phyloP scores from a whole-genome alignment of 129 eudicot species.

The Chrysanthemum makinoi region DNA sequence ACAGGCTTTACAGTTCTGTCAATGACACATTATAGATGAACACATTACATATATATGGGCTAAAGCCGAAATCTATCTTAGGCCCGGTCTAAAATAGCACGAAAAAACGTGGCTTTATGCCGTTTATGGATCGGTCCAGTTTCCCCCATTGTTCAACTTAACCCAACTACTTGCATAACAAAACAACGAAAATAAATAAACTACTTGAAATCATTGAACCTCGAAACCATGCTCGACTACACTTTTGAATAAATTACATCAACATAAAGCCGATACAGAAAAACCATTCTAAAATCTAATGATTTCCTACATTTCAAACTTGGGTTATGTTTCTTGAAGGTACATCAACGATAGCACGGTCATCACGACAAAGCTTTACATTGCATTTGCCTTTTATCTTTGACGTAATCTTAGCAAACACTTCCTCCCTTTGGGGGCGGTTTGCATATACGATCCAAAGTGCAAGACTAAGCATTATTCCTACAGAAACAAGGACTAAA shows the following conservation, averaged over 20 bases:
- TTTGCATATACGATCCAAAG: slow-evolving; percentile 80
- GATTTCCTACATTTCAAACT: slow-evolving; percentile 9
- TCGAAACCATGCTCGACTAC: neutral
- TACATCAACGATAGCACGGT: slow-evolving; percentile 5
- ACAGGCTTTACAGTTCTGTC: too few species aligned
- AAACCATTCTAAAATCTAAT: slow-evolving; percentile 12
- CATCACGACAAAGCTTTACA: slow-evolving; percentile 30
- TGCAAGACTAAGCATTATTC: slow-evolving; percentile 79
- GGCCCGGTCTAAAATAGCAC: too few species aligned
- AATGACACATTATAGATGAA: too few species aligned
- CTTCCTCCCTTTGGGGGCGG: slow-evolving; percentile 99
- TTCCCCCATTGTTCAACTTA: neutral
- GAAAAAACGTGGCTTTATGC: too few species aligned
- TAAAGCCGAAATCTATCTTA: too few species aligned
- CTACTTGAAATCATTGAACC: slow-evolving; percentile 1
- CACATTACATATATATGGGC: too few species aligned
- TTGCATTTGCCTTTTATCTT: slow-evolving; percentile 45
- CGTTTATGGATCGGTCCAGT: neutral
- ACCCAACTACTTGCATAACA: neutral
- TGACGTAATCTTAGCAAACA: slow-evolving; percentile 58
- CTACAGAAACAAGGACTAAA: slow-evolving; percentile 67
- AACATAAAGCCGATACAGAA: neutral
- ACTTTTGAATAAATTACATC: slow-evolving; percentile 14
- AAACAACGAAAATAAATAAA: neutral
- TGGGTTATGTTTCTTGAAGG: neutral